Percentiles rank a stretch among this genome's conserved stretches.
Conservation (phyloP, 2,329 filamentous ascomycete species). For the Escovopsis sp. region DNA sequence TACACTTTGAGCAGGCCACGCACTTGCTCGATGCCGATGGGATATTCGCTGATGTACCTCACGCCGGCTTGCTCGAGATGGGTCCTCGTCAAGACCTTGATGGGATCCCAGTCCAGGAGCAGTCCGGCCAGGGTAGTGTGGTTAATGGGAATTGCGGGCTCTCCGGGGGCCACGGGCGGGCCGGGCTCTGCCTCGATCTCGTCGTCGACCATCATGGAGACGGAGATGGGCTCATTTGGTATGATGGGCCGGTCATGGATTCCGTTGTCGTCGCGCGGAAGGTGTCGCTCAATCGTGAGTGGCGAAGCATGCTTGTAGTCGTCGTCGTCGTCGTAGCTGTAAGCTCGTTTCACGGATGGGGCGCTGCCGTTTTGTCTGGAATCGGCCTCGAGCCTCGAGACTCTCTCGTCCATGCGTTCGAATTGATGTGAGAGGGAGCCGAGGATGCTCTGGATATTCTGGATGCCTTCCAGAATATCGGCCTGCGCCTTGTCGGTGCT, state of each 20-base stretch:
- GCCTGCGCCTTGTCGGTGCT: constrained; percentile 46
- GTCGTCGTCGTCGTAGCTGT: constrained; percentile 18
- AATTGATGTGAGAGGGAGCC: constrained; percentile 22
- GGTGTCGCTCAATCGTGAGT: constrained; percentile 6
- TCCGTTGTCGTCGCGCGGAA: constrained; percentile 10
- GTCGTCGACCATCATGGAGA: constrained; percentile 26
- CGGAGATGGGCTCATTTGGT: constrained; percentile 11
- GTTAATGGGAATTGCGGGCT: constrained; percentile 62
- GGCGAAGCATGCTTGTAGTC: constrained; percentile 14
- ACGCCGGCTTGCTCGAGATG: constrained; percentile 35
- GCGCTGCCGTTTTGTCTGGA: constrained; percentile 8
- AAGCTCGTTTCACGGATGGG: constrained; percentile 5
- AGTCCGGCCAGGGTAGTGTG: constrained; percentile 85
- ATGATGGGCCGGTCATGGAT: constrained; percentile 14
- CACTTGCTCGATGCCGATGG: constrained; percentile 59
- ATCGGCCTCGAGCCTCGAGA: constrained; percentile 21
- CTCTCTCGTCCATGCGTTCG: constrained; percentile 22
- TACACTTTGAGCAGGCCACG: constrained; percentile 62
- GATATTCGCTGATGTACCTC: constrained; percentile 52
- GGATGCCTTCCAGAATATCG: constrained; percentile 44
- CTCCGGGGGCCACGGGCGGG: constrained; percentile 38
- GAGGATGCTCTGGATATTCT: constrained; percentile 25
- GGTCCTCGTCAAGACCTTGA: constrained; percentile 45
- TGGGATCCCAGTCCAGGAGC: constrained; percentile 58
- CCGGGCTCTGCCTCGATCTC: constrained; percentile 37